Conservation (phyloP, 306 rosid genomes). For the Herpetospermum pedunculosum region DNA sequence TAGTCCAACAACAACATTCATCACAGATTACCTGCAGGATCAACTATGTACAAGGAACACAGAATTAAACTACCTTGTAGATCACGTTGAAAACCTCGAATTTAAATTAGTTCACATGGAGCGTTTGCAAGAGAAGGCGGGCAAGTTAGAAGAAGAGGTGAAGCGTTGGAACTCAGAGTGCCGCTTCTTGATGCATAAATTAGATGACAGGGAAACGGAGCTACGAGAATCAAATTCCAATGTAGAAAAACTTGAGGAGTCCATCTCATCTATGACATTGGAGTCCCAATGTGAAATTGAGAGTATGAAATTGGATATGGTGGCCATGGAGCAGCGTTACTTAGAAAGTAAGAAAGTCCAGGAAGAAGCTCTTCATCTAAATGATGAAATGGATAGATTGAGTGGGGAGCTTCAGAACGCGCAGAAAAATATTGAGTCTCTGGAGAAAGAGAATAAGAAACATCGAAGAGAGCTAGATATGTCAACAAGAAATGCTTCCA, state of each 20-base stretch:
- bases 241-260: conserved; percentile 57
- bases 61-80: conserved; percentile 44
- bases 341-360: conserved; percentile 52
- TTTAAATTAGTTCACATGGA: conserved; percentile 38
- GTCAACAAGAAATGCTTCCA: conserved; percentile 27
- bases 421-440: conserved; percentile 20
- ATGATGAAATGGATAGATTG: conserved; percentile 31
- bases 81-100: conserved; percentile 39
- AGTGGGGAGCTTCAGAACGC: conserved; percentile 44
- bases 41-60: conserved; percentile 50
- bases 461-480: conserved; percentile 38
- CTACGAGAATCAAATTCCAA: conserved; percentile 38
- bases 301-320: conserved; percentile 74
- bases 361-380: conserved; percentile 54
- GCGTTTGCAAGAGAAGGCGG: conserved; percentile 36
- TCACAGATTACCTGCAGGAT: conserved; percentile 83
- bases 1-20: conserved; percentile 20
- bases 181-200: conserved; percentile 41
- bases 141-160: conserved; percentile 47
- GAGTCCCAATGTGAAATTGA: conserved; percentile 90
- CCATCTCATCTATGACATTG: conserved; percentile 53
- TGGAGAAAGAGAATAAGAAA: conserved; percentile 45
- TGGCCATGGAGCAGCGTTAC: conserved; percentile 55
- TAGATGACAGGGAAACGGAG: conserved; percentile 46
- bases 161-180: conserved; percentile 37